Base-by-base conservation (phyloP, 2,329 filamentous ascomycete genomes). In the Laburnicola sp. region DNA sequence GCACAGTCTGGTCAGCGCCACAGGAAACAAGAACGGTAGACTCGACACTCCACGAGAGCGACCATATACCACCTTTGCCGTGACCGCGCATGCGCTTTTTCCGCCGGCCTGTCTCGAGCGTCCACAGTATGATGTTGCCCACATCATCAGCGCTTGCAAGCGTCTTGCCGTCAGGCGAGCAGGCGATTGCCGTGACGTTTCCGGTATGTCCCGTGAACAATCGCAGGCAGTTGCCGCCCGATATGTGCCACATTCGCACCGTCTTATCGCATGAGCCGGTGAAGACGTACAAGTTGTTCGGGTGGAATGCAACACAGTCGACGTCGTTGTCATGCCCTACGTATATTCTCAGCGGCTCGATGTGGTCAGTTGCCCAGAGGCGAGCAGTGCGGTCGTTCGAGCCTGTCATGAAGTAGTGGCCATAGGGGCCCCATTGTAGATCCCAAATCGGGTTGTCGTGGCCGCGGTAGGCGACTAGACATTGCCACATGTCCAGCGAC, bases 171-270 rank as follows among this genome's bases (percentile, higher is more conserved):
- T 91, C 91, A 1, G 90, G 91, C 22, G 90, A 87, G 65, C 91
- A 96, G 57, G 93, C 85, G 25, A 97, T 77, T 0, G 91, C 84
- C 10, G 88, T 95, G 68, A 97, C 86, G 65, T 91, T 90, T 43
- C 94, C 91, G 0, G 85, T 88, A 68, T 99, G 94, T 1, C 94
- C 94, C 0, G 89, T 91, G 69, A 97, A 96, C 65, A 97, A 85
- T 25, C 94, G 88, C 4, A 97, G 89, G 31, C 91, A 91, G 55
- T 87, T 86, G 26, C 94, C 94, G 6, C 88, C 93, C 8, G 85
- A 82, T n/a, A 97, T 84, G 7, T 91, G 87, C 94, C 94, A 99
- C 93, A 99, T 97, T 27, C 94, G 87, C 30, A 97, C 89, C 0
- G 91, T 94, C 72, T 93, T 93, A 73, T 99, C 92, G 59, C 89